A percentile compares a stretch with the other conserved stretches of the same genome.
Evolutionary conservation across 2,329 filamentous ascomycete genomes (phyloP).

Genomic region (Plenodomus biglobosus): DNA sequence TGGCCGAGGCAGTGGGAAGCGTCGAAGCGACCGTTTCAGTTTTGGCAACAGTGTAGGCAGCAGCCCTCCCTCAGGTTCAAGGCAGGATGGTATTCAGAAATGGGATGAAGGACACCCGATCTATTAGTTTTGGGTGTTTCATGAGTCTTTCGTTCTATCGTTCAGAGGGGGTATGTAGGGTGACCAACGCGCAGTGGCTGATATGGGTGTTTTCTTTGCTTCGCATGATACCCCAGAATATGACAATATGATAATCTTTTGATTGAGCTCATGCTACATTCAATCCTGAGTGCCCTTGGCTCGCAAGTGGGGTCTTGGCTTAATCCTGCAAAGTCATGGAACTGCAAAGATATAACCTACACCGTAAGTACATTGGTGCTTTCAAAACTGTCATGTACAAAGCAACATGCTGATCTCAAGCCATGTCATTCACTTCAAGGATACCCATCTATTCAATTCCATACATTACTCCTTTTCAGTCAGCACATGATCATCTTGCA

Average conservation of each 20-base stretch:
- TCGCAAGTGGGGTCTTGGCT: too few relatives aligned
- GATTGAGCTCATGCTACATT: too few relatives aligned
- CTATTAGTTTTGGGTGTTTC: slow-evolving; percentile 41
- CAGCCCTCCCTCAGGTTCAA: slow-evolving; percentile 34
- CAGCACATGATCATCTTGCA: too few relatives aligned
- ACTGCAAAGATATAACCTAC: too few relatives aligned
- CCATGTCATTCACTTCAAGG: too few relatives aligned
- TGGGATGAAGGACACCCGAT: slow-evolving; percentile 54
- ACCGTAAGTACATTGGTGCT: too few relatives aligned
- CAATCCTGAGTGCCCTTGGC: too few relatives aligned
- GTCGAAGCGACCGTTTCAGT: slow-evolving; percentile 39
- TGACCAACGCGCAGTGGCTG: background rate
- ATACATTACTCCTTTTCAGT: too few relatives aligned
- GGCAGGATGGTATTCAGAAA: slow-evolving; percentile 36
- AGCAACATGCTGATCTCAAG: too few relatives aligned
- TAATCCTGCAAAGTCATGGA: too few relatives aligned
- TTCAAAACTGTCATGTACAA: too few relatives aligned
- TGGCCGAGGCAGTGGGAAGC: slow-evolving; percentile 32
- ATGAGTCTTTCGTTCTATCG: slow-evolving; percentile 2
- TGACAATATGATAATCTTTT: background rate
- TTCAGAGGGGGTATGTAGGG: slow-evolving; percentile 1
- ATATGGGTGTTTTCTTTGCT: slow-evolving; percentile 8
- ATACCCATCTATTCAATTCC: too few relatives aligned
- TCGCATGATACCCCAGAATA: slow-evolving; percentile 33
- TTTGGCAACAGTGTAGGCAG: slow-evolving; percentile 26